Evolutionary conservation across 768 basidiomycete genomes (phyloP), one percentile per base, ranked within the genome.

Genomic region (Exsudoporus frostii): DNA sequence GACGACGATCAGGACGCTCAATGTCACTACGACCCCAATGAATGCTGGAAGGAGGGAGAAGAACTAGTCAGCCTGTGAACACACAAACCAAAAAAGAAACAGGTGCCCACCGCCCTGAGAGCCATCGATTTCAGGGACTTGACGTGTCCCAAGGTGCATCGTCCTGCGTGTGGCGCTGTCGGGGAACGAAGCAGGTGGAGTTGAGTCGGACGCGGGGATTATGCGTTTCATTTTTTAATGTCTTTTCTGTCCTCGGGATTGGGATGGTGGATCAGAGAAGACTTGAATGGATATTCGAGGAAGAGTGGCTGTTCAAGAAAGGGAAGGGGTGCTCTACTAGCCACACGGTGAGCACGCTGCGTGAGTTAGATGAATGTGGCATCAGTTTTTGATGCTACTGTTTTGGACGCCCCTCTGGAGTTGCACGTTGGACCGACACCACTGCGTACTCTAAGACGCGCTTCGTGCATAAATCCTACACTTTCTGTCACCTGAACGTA

Each of bases 1-100:
- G 29, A 73, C 61, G 53, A 84, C 57, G 65, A 87, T 79, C 49
- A 88, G 70, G 51, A 79, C 56, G 51, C 74, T 71, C 38, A 89
- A 75, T 41, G 72, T 66, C 34, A 86, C 78, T 37, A 88, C 74
- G 36, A 88, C 69, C 4, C 70, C 81, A 57, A 88, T 78, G 71
- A 88, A 89, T 11, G 77, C 85, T 57, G 19, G n/a, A 20, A 10
- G 11, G 33, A n/a, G 15, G 9, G 19, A 9, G 25, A 13, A 24
- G 8, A 22, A 60, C 9, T 0, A 24, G 37, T 59, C 38, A 50
- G 45, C 1, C 11, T 8, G 15, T 7, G 19, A 14, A 11, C 8
- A 25, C 5, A 11, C 34, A 29, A 38, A 11, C 4, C 19, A 45
- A 22, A 15, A 15, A 6, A n/a, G 20, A 36, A 15, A 41, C 0